Evolutionary conservation across 768 basidiomycete genomes (phyloP).

Genomic region (Pleurotus citrinopileatus): DNA sequence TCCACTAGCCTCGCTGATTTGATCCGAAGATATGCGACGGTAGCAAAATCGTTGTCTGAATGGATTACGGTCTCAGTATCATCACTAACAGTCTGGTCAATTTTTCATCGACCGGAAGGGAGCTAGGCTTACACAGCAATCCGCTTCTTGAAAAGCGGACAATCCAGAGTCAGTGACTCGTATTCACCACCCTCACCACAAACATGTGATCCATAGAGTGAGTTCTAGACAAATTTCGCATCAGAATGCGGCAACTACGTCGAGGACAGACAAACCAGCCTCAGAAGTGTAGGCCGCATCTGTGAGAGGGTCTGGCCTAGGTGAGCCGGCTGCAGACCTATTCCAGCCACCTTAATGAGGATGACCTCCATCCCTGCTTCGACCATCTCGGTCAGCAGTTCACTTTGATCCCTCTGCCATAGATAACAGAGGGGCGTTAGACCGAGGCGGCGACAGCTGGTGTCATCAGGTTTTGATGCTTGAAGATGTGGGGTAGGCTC

Average conservation of each 20-base stretch:
- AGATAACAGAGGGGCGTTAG: constrained; percentile 84
- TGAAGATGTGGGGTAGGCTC: constrained; percentile 23
- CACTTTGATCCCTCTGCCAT: constrained; percentile 91
- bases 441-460: constrained; percentile 76
- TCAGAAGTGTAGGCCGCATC: constrained; percentile 70
- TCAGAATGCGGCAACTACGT: not conserved
- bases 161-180: constrained; percentile 89
- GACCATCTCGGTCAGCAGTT: constrained; percentile 86
- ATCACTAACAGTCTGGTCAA: constrained; percentile 33
- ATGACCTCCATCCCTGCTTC: constrained; percentile 73
- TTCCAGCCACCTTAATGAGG: constrained; percentile 94
- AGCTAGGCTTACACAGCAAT: constrained; percentile 58
- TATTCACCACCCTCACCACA: constrained; percentile 99
- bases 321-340: constrained; percentile 76
- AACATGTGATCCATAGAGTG: constrained; percentile 83
- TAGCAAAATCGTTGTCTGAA: constrained; percentile 79
- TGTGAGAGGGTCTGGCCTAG: constrained; percentile 73
- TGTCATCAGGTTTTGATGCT: constrained; percentile 1
- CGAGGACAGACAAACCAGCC: constrained; percentile 51
- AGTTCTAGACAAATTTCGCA: constrained; percentile 46
- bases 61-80: constrained; percentile 73
- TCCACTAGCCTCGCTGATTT: constrained; percentile 60
- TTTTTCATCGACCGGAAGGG: constrained; percentile 1
- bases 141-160: constrained; percentile 79
- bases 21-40: constrained; percentile 88